Evolutionary conservation across 306 rosid species (phyloP).

Genomic region (Gillenia trifoliata): DNA sequence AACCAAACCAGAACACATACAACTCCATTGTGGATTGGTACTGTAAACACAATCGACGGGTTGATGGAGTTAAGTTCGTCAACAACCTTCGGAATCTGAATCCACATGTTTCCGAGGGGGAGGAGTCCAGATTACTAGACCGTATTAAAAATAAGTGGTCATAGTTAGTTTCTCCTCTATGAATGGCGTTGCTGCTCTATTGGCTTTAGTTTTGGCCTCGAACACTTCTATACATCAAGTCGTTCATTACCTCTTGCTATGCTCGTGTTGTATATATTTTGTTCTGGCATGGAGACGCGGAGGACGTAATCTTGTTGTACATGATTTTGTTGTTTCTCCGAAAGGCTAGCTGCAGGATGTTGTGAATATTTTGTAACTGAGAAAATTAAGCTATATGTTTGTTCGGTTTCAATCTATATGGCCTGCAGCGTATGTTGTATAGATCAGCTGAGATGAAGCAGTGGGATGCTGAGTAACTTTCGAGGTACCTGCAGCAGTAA

Average conservation of each 20-base stretch:
- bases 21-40: conserved; percentile 77
- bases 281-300: conserved; percentile 18
- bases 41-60: conserved; percentile 57
- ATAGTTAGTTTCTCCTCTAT: conserved; percentile 20
- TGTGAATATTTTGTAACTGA: neutral
- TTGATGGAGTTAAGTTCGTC: conserved; percentile 60
- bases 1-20: conserved; percentile 73
- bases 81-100: conserved; percentile 52
- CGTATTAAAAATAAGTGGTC: conserved; percentile 59
- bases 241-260: conserved; percentile 9
- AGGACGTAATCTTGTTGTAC: conserved; percentile 6
- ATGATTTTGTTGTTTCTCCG: conserved; percentile 4
- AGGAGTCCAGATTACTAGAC: conserved; percentile 50
- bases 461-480: conserved; percentile 3
- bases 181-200: neutral
- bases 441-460: conserved; percentile 20
- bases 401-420: neutral
- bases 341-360: conserved; percentile 7
- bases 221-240: conserved; percentile 1
- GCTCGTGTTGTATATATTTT: conserved; percentile 10
- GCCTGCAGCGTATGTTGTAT: conserved; percentile 16
- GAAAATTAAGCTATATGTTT: neutral
- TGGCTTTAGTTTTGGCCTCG: conserved; percentile 10
- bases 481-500: neutral
- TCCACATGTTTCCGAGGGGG: conserved; percentile 50